Conservation (phyloP, 768 basidiomycete species). For the Plicaturopsis crispa region DNA sequence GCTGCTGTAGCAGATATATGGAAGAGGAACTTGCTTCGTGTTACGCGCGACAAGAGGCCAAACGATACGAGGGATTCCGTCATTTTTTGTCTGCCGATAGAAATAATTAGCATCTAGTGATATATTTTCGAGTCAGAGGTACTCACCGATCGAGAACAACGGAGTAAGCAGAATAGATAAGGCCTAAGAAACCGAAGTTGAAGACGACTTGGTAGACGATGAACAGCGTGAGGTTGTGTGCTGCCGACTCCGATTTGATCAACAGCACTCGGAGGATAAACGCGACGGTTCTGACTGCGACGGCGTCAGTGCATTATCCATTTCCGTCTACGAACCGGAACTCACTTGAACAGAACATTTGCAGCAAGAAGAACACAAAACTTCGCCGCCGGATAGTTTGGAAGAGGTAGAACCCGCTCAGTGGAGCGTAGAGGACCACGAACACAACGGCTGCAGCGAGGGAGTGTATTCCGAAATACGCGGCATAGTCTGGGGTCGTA, state of each 20-base stretch:
- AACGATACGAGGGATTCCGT: no score
- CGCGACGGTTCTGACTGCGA: conserved; percentile 20
- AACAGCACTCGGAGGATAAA: conserved; percentile 21
- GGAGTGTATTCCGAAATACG: conserved; percentile 12
- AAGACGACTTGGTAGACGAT: conserved; percentile 22
- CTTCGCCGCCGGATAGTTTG: conserved; percentile 13
- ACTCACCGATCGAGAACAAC: conserved; percentile 26
- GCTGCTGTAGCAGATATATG: conserved; percentile 15
- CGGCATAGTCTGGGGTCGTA: no score
- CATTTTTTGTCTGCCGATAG: no score
- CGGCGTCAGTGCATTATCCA: no score
- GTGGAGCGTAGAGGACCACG: conserved; percentile 17
- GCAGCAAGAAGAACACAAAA: conserved; percentile 17
- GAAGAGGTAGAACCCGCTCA: conserved; percentile 14
- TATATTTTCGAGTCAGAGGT: no score
- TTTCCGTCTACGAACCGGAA: background rate
- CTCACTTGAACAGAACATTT: conserved; percentile 22
- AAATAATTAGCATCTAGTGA: no score
- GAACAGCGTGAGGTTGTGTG: conserved; percentile 16
- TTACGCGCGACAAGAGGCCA: conserved; percentile 14
- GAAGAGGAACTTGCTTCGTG: conserved; percentile 15
- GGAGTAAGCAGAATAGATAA: conserved; percentile 24
- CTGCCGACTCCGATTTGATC: conserved; percentile 14
- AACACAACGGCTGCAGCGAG: conserved; percentile 18
- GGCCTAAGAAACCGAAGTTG: conserved; percentile 23